A percentile compares a stretch with the other conserved stretches of the same genome.
Evolutionary conservation across 148 eudicot species (phyloP).

Genomic region (Polygonum maritimum): DNA sequence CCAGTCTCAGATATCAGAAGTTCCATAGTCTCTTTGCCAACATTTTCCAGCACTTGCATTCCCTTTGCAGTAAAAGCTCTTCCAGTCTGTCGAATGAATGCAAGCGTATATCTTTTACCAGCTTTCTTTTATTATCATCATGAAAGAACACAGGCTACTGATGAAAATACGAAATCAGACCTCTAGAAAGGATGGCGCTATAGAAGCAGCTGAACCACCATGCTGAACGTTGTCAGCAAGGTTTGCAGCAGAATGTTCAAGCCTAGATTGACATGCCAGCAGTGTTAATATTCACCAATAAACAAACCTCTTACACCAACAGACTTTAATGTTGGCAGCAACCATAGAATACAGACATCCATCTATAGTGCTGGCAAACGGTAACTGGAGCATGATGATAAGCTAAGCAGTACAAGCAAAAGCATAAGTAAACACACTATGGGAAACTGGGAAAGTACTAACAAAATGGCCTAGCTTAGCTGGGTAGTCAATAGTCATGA

Average conservation of each 20-base stretch:
- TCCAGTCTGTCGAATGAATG: constrained; percentile 47
- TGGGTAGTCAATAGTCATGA: neutral
- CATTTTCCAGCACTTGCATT: constrained; percentile 85
- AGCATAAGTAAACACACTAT: neutral
- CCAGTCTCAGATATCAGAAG: constrained; percentile 82
- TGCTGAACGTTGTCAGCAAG: constrained; percentile 72
- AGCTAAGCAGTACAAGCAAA: neutral
- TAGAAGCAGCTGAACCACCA: constrained; percentile 52
- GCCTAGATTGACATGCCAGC: constrained; percentile 29
- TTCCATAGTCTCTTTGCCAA: constrained; percentile 96
- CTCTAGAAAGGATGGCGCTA: constrained; percentile 80
- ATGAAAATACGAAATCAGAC: constrained; percentile 27
- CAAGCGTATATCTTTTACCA: neutral
- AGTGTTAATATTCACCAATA: neutral
- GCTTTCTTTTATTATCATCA: neutral
- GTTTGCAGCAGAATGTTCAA: constrained; percentile 72
- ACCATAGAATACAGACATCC: neutral
- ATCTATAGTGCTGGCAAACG: neutral
- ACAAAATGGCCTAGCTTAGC: neutral
- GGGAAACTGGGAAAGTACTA: neutral
- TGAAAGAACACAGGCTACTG: neutral
- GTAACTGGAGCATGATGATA: neutral
- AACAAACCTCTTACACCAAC: neutral
- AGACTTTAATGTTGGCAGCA: neutral
- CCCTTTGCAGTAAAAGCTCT: constrained; percentile 88